Percentiles rank a stretch among this genome's conserved stretches.
Conservation (phyloP, 2,329 filamentous ascomycete species). For the Alternaria sp. region DNA sequence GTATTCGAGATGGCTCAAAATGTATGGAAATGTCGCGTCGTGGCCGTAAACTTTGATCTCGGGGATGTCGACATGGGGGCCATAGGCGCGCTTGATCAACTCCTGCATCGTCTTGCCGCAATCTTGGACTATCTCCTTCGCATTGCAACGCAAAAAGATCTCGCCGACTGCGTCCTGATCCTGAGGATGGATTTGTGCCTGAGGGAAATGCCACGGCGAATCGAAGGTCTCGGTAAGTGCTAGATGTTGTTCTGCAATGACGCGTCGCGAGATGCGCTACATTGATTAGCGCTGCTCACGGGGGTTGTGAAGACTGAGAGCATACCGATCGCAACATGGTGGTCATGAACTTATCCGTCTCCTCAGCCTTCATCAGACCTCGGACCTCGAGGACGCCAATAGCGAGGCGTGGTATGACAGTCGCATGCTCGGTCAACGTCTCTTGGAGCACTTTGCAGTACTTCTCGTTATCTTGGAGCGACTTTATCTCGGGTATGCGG, state of each 20-base stretch:
- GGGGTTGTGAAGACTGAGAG: too few relatives aligned
- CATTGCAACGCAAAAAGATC: constrained; percentile 92
- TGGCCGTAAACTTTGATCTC: constrained; percentile 86
- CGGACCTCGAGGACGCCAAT: constrained; percentile 94
- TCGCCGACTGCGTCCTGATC: constrained; percentile 90
- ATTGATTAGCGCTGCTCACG: not conserved
- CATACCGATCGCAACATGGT: constrained; percentile 86
- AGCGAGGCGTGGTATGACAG: constrained; percentile 90
- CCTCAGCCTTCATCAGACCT: constrained; percentile 78
- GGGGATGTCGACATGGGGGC: constrained; percentile 74
- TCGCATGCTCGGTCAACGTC: constrained; percentile 85
- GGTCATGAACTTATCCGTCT: constrained; percentile 95
- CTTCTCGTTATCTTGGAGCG: constrained; percentile 85
- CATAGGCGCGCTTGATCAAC: constrained; percentile 78
- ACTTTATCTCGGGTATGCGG: constrained; percentile 81
- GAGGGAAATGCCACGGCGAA: constrained; percentile 86
- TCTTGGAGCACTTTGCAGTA: constrained; percentile 82
- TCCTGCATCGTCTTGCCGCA: constrained; percentile 80
- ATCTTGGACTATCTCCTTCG: constrained; percentile 84
- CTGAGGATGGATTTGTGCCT: constrained; percentile 67
- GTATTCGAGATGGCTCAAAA: constrained; percentile 94
- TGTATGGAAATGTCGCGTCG: constrained; percentile 93
- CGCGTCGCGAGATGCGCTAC: constrained; percentile 89
- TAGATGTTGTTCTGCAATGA: constrained; percentile 97
- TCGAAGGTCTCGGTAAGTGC: constrained; percentile 94